Evolutionary conservation across 768 basidiomycete genomes (phyloP).

Genomic region (Lactarius pseudohatsudake): DNA sequence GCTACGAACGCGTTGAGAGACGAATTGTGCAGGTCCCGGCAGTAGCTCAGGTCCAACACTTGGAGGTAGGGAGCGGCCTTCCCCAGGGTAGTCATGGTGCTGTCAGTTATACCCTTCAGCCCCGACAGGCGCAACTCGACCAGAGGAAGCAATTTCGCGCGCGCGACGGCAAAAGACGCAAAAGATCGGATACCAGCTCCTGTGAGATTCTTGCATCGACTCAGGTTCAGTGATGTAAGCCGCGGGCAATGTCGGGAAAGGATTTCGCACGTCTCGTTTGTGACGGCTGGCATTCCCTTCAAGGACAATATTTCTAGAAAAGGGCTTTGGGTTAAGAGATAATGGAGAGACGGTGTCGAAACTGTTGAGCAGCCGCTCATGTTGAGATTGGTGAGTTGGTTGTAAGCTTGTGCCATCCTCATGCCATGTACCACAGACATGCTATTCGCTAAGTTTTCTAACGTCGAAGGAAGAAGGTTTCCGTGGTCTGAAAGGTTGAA

Average conservation of each 20-base stretch:
- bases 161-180: constrained; percentile 44
- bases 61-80: constrained; percentile 70
- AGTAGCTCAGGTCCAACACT: constrained; percentile 78
- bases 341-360: constrained; percentile 64
- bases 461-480: constrained; percentile 46
- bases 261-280: constrained; percentile 70
- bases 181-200: constrained; percentile 58
- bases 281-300: constrained; percentile 67
- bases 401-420: constrained; percentile 45
- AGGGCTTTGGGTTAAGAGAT: constrained; percentile 66
- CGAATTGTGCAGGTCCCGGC: constrained; percentile 69
- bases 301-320: constrained; percentile 57
- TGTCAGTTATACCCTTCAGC: constrained; percentile 58
- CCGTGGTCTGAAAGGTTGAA: constrained; percentile 67
- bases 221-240: constrained; percentile 64
- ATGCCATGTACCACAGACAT: constrained; percentile 47
- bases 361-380: constrained; percentile 70
- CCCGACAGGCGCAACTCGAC: constrained; percentile 69
- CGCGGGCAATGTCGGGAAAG: constrained; percentile 57
- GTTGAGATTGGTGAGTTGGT: constrained; percentile 69
- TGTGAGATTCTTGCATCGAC: constrained; percentile 67
- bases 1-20: constrained; percentile 71
- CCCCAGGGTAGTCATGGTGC: constrained; percentile 64
- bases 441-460: constrained; percentile 53
- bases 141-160: constrained; percentile 51